phyloP scores from a whole-genome alignment of 148 eudicot species.

The Cornus florida region DNA sequence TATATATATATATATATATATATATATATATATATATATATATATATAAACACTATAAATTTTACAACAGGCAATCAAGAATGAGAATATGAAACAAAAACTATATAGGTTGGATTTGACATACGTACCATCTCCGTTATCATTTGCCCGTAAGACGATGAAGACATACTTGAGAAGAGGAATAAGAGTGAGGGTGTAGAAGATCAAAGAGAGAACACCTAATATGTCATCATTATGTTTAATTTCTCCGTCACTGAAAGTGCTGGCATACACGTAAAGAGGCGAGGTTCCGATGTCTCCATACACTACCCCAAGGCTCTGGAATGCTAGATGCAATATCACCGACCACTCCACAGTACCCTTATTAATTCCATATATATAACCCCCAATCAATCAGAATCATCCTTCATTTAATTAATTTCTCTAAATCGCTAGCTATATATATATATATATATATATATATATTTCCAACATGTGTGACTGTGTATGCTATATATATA shows the following conservation, averaged over 20 bases:
- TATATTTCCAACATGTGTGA: no score
- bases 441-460: no score
- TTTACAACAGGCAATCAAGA: no score
- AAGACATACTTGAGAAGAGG: constrained; percentile 24
- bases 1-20: no score
- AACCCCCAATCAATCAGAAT: no score
- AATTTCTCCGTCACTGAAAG: constrained; percentile 8
- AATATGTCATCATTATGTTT: constrained; percentile 7
- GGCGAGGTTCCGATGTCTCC: constrained; percentile 26
- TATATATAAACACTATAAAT: no score
- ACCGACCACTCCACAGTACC: constrained; percentile 6
- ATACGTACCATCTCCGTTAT: constrained; percentile 22
- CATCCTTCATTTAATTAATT: no score
- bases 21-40: no score
- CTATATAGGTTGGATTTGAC: no score
- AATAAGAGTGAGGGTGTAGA: constrained; percentile 19
- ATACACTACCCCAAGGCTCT: constrained; percentile 20
- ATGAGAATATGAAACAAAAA: no score
- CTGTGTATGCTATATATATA: no score
- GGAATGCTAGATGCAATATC: constrained; percentile 4
- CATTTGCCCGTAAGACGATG: constrained; percentile 23
- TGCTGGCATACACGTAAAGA: constrained; percentile 11
- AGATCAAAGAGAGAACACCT: constrained; percentile 19
- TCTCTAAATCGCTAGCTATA: no score
- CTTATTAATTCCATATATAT: neutral